Conservation (phyloP, 208 protist species). For the Crithidia mellificae region DNA sequence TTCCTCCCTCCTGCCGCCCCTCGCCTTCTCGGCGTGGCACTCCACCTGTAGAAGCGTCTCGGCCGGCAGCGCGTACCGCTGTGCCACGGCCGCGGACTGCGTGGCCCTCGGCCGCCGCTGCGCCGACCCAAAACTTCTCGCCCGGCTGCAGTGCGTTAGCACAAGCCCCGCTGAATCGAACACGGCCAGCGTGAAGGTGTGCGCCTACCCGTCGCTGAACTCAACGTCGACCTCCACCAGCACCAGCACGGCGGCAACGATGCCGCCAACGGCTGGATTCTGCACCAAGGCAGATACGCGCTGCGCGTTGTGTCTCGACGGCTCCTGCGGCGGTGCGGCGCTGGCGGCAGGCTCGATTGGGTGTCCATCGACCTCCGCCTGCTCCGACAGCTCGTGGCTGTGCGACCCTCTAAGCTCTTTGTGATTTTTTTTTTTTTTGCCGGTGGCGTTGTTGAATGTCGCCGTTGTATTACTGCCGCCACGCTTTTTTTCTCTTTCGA, state of each 20-base stretch:
- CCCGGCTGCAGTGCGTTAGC: slow-evolving; percentile 32
- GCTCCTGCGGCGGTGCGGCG: not conserved
- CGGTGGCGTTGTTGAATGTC: too few relatives aligned
- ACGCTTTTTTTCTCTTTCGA: too few relatives aligned
- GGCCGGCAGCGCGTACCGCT: slow-evolving; percentile 32
- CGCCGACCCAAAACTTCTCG: slow-evolving; percentile 25
- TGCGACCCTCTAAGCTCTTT: not conserved
- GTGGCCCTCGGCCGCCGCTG: slow-evolving; percentile 28
- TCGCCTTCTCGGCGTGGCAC: slow-evolving; percentile 41
- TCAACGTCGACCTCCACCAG: too few relatives aligned
- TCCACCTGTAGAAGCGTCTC: not conserved
- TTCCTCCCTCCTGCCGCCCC: slow-evolving; percentile 24
- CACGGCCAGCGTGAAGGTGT: slow-evolving; percentile 9
- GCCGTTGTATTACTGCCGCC: too few relatives aligned
- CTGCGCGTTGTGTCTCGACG: slow-evolving; percentile 40
- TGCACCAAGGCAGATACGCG: slow-evolving; percentile 31
- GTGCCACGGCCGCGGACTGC: slow-evolving; percentile 45
- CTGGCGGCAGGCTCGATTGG: slow-evolving; percentile 11
- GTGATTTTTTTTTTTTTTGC: not conserved
- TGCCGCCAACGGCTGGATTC: too few relatives aligned
- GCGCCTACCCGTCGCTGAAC: slow-evolving; percentile 17
- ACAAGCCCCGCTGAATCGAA: too few relatives aligned
- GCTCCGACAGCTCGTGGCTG: slow-evolving; percentile 9
- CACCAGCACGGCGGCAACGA: too few relatives aligned
- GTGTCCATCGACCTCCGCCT: slow-evolving; percentile 18